Evolutionary conservation across 352 stramenopile species (phyloP).

Genomic region (Phytophthora tentaculata): DNA sequence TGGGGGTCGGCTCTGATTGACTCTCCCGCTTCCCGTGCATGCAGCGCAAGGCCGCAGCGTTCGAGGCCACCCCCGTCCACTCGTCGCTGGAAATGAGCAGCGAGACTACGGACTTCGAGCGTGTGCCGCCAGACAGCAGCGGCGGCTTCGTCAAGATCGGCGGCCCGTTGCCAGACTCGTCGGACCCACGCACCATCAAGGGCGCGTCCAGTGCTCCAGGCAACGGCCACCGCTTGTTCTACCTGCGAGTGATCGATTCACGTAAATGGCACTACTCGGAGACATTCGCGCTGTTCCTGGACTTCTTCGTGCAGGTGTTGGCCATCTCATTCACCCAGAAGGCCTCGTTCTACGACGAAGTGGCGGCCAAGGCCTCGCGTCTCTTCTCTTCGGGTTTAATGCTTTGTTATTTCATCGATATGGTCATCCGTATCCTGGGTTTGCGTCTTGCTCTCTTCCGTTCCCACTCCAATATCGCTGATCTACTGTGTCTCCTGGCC

Average conservation of each 20-base stretch:
- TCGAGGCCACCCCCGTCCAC: slow-evolving; percentile 32
- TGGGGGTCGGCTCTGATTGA: slow-evolving; percentile 1
- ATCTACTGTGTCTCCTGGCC: slow-evolving; percentile 72
- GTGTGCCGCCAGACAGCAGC: slow-evolving; percentile 44
- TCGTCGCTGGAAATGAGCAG: slow-evolving; percentile 44
- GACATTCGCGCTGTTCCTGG: slow-evolving; percentile 84
- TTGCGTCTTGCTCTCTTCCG: slow-evolving; percentile 78
- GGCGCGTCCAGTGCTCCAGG: slow-evolving; percentile 36
- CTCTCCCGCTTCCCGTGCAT: slow-evolving; percentile 25
- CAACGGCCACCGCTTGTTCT: slow-evolving; percentile 79
- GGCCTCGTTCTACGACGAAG: slow-evolving; percentile 61
- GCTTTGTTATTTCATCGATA: slow-evolving; percentile 86
- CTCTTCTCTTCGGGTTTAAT: slow-evolving; percentile 79
- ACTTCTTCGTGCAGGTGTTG: slow-evolving; percentile 88
- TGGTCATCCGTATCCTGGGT: slow-evolving; percentile 78
- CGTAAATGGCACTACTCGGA: slow-evolving; percentile 91
- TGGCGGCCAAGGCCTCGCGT: slow-evolving; percentile 73
- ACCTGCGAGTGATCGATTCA: slow-evolving; percentile 84
- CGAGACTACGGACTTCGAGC: slow-evolving; percentile 65
- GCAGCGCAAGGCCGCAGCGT: slow-evolving; percentile 35
- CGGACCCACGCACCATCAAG: slow-evolving; percentile 78
- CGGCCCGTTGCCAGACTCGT: slow-evolving; percentile 69
- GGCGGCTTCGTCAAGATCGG: slow-evolving; percentile 84
- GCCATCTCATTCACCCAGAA: slow-evolving; percentile 80
- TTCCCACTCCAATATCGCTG: slow-evolving; percentile 84